These are phyloP conservation scores for Ogataea degrootiae DNA, from an alignment of 805 yeast species.

Conservation along the genomic window DNA sequence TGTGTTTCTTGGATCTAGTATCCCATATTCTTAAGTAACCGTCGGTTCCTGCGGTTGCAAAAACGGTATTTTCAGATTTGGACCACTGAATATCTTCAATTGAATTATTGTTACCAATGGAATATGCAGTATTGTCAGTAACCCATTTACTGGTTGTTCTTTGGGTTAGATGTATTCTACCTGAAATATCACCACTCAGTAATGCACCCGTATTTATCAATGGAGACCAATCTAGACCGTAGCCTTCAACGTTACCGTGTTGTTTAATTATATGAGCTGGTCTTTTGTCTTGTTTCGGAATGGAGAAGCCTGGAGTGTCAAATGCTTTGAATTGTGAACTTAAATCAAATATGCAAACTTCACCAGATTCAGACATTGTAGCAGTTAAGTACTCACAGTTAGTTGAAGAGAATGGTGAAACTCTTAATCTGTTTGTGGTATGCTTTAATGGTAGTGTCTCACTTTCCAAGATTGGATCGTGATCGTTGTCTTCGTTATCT, in stretches of 20 bases:
- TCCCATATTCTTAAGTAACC: conserved; percentile 96
- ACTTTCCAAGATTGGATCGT: conserved; percentile 84
- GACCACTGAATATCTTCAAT: conserved; percentile 98
- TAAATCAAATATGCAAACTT: conserved; percentile 78
- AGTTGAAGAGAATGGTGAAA: conserved; percentile 66
- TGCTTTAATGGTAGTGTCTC: conserved; percentile 71
- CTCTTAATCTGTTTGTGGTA: conserved; percentile 86
- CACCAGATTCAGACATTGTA: conserved; percentile 85
- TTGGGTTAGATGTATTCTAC: conserved; percentile 73
- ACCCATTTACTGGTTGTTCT: conserved; percentile 77
- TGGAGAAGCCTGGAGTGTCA: conserved; percentile 78
- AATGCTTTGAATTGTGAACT: conserved; percentile 77
- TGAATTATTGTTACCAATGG: conserved; percentile 56
- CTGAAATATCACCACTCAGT: conserved; percentile 84
- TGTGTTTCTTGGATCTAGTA: conserved; percentile 86
- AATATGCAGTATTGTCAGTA: conserved; percentile 80
- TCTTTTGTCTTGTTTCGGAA: conserved; percentile 71
- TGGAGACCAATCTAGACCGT: conserved; percentile 97
- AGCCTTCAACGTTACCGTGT: conserved; percentile 97
- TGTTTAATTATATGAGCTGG: conserved; percentile 76
- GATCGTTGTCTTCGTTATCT: conserved; percentile 64
- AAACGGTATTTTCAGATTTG: conserved; percentile 84
- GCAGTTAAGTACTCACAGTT: conserved; percentile 87
- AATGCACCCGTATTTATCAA: conserved; percentile 72
- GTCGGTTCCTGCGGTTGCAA: conserved; percentile 92